Evolutionary conservation across 331 rosid genomes (phyloP), one percentile per base, ranked within the genome.

Genomic region (Dryas integrifolia): DNA sequence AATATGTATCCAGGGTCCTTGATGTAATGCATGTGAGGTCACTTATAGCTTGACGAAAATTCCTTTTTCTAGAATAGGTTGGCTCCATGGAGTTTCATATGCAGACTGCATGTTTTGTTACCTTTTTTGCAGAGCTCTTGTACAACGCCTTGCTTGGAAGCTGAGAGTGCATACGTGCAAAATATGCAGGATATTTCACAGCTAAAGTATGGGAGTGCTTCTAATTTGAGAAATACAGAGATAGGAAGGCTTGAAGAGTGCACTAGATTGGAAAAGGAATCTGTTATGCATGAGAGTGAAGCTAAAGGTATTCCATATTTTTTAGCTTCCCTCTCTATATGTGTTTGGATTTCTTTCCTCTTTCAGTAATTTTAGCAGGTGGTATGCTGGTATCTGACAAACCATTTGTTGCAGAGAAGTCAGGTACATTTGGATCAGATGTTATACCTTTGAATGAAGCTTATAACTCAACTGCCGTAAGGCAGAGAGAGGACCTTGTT

Each of bases 121-220:
- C 77, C 78, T 82, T 80, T 79, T 85, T 78, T 84, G 85, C 79
- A 84, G 88, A 84, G 90, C 76, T 76, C 91, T 70, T 82, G 87
- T 69, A 81, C 85, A 59, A 72, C 56, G 3, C 82, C 82, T 74
- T 67, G 72, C 82, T 59, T 77, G 79, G 86, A 86, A 76, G 88
- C 83, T 80, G 81, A 89, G 80, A 80, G 78, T 81, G 76, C 77
- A 71, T 77, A 30, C 74, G 12, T 79, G 78, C 82, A 72, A 83
- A 84, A 72, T 70, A 75, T 78, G 86, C 92, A 80, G 85, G 86
- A 81, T 66, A 55, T 39, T 9, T 74, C 83, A 13, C 87, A 52
- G 67, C 65, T 65, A 5, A 80, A 78, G 59, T 41, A 70, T 18
- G 59, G 45, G 64, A 76, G 77, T 50, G 81, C 86, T 73, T 82